Base-by-base conservation (phyloP, 176 grass and related monocot species). In the Echinochloa phyllopogon region DNA sequence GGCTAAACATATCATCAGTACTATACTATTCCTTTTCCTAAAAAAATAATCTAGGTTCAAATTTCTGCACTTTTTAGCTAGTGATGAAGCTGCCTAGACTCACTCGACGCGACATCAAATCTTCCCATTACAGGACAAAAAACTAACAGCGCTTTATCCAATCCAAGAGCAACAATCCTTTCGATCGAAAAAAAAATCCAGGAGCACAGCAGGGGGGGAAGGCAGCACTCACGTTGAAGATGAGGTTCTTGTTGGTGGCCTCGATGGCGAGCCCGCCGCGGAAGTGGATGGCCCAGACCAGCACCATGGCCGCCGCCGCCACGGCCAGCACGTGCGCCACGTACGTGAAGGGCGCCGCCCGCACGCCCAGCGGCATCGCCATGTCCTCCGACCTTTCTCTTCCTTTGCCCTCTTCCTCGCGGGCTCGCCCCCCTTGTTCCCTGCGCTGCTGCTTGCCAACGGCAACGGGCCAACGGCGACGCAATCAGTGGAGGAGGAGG, bases 251-350 rank as follows among this genome's bases (percentile, higher is more conserved):
- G 83, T 95, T 89, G 83, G 85, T 68, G 45, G 91, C 72, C 16
- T 85, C 82, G 72, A 95, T 70, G 79, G 94, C 88, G 36, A 95
- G 83, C 44, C 94, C 94, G 6, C 94, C 94, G 24, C 86, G 88
- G 94, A 93, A 95, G 68, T 88, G 59, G 86, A 93, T 78, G 83
- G 86, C 85, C 94, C 94, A 95, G 47, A 93, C 83, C 49, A 95
- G 86, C 17, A 95, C 90, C 90, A 92, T 61, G 88, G 51, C 83
- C 52, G 88, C 94, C 55, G 90, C 44, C 48, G 72, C 83, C 76
- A 83, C 80, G 55, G 80, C 89, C 57, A 98, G 93, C 50, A 69
- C 82, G 85, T 95, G 93, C 65, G 95, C 63, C 44, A 75, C 89
- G 87, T 95, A 98, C 24, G 91, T 90, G 89, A 95, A 95, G 21